A percentile compares a stretch with the other conserved stretches of the same genome.
Conservation (phyloP, 1,284 basidiomycete genomes). For the Xerocomus nothofagi region DNA sequence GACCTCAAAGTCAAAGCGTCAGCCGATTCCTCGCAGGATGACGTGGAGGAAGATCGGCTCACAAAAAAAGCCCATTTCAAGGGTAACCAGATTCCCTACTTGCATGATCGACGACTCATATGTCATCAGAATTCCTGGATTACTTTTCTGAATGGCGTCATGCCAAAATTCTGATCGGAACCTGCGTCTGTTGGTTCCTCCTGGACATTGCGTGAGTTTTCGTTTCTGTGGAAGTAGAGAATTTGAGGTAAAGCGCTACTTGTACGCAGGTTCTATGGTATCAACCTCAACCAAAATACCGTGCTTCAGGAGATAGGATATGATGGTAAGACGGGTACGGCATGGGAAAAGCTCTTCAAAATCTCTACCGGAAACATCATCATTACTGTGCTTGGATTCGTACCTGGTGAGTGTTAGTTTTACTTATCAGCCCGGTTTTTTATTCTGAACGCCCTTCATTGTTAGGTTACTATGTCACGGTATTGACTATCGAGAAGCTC, state of each 20-base stretch:
- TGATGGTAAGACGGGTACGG: conserved; percentile 52
- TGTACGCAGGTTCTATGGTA: conserved; percentile 62
- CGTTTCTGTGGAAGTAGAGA: neutral
- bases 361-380: conserved; percentile 68
- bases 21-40: conserved; percentile 3
- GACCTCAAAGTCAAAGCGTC: conserved; percentile 37
- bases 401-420: conserved; percentile 53
- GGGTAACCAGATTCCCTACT: conserved; percentile 27
- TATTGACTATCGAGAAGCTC: conserved; percentile 69
- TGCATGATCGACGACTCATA: neutral
- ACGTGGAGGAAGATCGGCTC: neutral
- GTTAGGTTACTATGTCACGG: conserved; percentile 65
- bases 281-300: conserved; percentile 78
- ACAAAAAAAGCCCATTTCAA: conserved; percentile 41
- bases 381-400: conserved; percentile 70
- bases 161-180: conserved; percentile 52
- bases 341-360: conserved; percentile 65
- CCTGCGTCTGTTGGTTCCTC: conserved; percentile 55
- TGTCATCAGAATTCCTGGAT: conserved; percentile 41
- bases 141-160: conserved; percentile 63
- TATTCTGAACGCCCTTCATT: conserved; percentile 12
- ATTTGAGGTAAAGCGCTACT: neutral
- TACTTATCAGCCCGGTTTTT: neutral
- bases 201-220: conserved; percentile 50
- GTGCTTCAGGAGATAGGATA: conserved; percentile 70